phyloP scores from a whole-genome alignment of 257 asterid genomes.

The Linaria vulgaris region DNA sequence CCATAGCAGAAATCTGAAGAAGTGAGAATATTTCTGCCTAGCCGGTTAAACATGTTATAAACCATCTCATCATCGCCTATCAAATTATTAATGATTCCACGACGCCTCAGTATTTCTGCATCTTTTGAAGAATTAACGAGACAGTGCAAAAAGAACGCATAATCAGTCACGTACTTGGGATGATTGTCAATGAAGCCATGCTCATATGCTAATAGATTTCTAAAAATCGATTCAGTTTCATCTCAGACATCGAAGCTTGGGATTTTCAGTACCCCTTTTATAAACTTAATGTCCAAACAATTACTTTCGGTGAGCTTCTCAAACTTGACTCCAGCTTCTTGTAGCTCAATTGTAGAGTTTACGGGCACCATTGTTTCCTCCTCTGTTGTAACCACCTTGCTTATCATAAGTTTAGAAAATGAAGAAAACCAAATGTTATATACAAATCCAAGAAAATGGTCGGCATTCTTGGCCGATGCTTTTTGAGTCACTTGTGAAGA shows the following conservation, averaged over 20 bases:
- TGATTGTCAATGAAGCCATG: slow-evolving; percentile 24
- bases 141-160: slow-evolving; percentile 30
- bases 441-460: slow-evolving; percentile 37
- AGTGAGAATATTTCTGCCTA: slow-evolving; percentile 25
- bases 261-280: slow-evolving; percentile 28
- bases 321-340: slow-evolving; percentile 34
- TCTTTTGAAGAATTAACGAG: slow-evolving; percentile 26
- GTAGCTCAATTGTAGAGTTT: slow-evolving; percentile 31
- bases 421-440: slow-evolving; percentile 30
- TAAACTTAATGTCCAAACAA: slow-evolving; percentile 31
- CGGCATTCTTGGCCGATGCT: not conserved
- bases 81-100: slow-evolving; percentile 25
- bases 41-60: slow-evolving; percentile 31
- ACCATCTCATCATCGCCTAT: slow-evolving; percentile 39
- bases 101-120: slow-evolving; percentile 26
- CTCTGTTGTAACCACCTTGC: not conserved
- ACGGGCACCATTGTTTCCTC: slow-evolving; percentile 20
- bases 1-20: slow-evolving; percentile 28
- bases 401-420: slow-evolving; percentile 3
- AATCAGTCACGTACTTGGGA: slow-evolving; percentile 33
- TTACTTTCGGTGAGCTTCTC: slow-evolving; percentile 4
- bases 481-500: not conserved
- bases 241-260: slow-evolving; percentile 32
- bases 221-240: slow-evolving; percentile 31
- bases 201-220: slow-evolving; percentile 38